A percentile compares a stretch with the other conserved stretches of the same genome.
These are phyloP conservation scores for Rhodosporidiobolus sp. DNA, from an alignment of 768 basidiomycete genomes.

Conservation along the genomic window DNA sequence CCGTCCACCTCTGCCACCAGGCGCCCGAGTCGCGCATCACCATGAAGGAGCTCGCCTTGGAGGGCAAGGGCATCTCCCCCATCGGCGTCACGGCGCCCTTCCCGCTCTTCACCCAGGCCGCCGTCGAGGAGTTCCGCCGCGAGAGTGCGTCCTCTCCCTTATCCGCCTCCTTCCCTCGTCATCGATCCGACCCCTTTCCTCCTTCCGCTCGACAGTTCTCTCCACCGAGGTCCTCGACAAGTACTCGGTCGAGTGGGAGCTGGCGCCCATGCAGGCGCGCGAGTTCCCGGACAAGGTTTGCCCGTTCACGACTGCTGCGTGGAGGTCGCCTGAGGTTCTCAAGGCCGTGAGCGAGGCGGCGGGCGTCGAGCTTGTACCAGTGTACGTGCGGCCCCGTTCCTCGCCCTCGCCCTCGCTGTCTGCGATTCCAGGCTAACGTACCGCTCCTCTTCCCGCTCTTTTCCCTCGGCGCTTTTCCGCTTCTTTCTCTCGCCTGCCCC, in stretches of 20 bases:
- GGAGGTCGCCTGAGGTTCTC: constrained; percentile 26
- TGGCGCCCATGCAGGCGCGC: constrained; percentile 9
- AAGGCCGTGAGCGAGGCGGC: constrained; percentile 24
- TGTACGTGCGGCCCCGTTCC: neutral
- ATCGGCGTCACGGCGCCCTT: constrained; percentile 24
- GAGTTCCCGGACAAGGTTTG: constrained; percentile 14
- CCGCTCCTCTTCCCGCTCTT: neutral
- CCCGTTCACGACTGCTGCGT: constrained; percentile 14
- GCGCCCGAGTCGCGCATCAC: constrained; percentile 8
- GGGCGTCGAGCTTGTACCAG: constrained; percentile 31
- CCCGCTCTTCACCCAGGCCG: constrained; percentile 26
- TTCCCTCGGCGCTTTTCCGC: neutral
- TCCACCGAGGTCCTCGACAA: constrained; percentile 13
- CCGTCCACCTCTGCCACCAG: constrained; percentile 19
- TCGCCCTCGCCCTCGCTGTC: neutral
- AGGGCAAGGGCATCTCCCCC: constrained; percentile 22
- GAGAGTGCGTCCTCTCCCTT: constrained; percentile 4
- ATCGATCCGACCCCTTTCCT: neutral
- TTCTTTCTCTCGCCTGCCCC: no score
- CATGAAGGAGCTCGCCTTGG: constrained; percentile 30
- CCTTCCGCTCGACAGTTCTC: constrained; percentile 4
- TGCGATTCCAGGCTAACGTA: no score
- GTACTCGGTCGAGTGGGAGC: neutral
- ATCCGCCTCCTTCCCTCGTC: neutral
- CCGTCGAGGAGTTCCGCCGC: constrained; percentile 22